phyloP scores from a whole-genome alignment of 306 rosid genomes.

The Nissolia schottii region DNA sequence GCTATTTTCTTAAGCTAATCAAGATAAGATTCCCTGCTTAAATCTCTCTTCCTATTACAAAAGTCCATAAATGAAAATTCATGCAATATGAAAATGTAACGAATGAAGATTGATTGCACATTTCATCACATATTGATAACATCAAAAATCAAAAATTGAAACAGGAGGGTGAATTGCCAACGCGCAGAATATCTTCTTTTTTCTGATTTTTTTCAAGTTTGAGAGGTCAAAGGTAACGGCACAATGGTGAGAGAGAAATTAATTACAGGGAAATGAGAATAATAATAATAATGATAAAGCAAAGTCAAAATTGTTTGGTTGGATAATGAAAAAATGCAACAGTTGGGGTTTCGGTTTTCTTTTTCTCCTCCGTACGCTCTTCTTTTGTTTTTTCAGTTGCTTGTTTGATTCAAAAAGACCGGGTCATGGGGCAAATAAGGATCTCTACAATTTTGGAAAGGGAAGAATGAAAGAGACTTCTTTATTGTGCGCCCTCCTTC shows the following conservation, averaged over 20 bases:
- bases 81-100: background rate
- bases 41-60: background rate
- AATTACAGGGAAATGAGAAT: conserved; percentile 12
- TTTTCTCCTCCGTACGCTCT: background rate
- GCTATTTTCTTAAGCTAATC: background rate
- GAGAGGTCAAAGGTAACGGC: conserved; percentile 12
- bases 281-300: background rate
- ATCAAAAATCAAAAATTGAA: background rate
- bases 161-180: background rate
- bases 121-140: background rate
- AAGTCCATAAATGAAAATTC: background rate
- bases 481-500: background rate
- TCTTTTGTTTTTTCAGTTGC: background rate
- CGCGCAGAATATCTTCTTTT: background rate
- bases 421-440: conserved; percentile 35
- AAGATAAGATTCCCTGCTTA: background rate
- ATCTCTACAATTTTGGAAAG: conserved; percentile 50
- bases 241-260: background rate
- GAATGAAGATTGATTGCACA: background rate
- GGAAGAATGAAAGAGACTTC: background rate
- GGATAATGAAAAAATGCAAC: background rate
- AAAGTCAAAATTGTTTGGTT: conserved; percentile 7
- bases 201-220: background rate
- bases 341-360: background rate
- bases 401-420: conserved; percentile 38